These are phyloP conservation scores for Phialophora expanda DNA, from an alignment of 2,329 filamentous ascomycete species.

Conservation along the genomic window DNA sequence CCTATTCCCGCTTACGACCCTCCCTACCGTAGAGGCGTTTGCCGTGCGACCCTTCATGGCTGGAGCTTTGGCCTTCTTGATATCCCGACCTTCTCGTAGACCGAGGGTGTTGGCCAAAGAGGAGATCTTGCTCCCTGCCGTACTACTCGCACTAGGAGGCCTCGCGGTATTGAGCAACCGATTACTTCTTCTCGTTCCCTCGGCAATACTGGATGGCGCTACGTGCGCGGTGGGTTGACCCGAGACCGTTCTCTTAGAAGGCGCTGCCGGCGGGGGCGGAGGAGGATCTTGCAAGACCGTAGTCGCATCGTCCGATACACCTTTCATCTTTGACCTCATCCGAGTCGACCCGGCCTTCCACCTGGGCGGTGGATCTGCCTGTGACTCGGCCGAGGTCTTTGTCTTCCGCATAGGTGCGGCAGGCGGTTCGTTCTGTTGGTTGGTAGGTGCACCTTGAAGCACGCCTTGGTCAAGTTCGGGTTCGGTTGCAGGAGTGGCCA, in stretches of 20 bases:
- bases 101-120: slow-evolving; percentile 63
- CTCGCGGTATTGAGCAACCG: slow-evolving; percentile 74
- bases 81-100: slow-evolving; percentile 68
- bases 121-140: slow-evolving; percentile 61
- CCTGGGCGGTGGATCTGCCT: slow-evolving; percentile 65
- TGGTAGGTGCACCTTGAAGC: slow-evolving; percentile 31
- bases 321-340: slow-evolving; percentile 49
- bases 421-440: slow-evolving; percentile 48
- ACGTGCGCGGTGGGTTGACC: slow-evolving; percentile 66
- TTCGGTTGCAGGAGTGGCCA: slow-evolving; percentile 33
- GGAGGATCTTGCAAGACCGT: slow-evolving; percentile 42
- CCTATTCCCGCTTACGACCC: slow-evolving; percentile 87
- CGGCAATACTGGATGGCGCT: slow-evolving; percentile 62
- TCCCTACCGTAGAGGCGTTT: slow-evolving; percentile 73
- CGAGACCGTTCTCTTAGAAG: slow-evolving; percentile 81
- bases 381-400: slow-evolving; percentile 60
- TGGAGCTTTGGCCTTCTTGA: slow-evolving; percentile 83
- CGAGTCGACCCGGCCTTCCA: slow-evolving; percentile 61
- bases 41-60: slow-evolving; percentile 69
- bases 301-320: slow-evolving; percentile 48
- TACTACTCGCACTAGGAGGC: slow-evolving; percentile 55
- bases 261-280: slow-evolving; percentile 53
- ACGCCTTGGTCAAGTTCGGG: slow-evolving; percentile 34
- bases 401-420: slow-evolving; percentile 56
- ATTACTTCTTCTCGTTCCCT: slow-evolving; percentile 67